Base-by-base conservation (phyloP, 163 green algal species). In the Coccomyxa subellipsoidea region DNA sequence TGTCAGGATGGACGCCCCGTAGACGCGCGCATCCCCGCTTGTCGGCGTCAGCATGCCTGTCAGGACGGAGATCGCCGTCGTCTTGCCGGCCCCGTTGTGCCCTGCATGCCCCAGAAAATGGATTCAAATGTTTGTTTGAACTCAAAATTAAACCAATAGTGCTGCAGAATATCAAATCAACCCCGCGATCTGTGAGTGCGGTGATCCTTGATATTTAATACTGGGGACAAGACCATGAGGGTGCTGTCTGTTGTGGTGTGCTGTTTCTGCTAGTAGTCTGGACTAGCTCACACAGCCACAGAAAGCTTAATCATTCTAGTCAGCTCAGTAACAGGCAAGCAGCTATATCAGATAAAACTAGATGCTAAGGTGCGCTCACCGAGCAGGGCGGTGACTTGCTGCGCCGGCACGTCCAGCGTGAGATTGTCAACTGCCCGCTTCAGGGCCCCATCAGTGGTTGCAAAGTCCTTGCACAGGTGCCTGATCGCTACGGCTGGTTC, bases 61-160 rank as follows among this genome's bases (percentile, higher is more conserved):
- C 4, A 98, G 89, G 38, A 96, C 92, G 83, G 85, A 88, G 59
- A 98, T 96, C 39, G 93, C 93, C 35, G 94, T 98, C 3, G 93
- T 96, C 85, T 98, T 98, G 54, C 94, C 94, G 15, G 88, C 88
- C 4, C 88, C 88, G 54, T 90, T 90, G 72, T 86, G 81, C 0
- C 87, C 81, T 84, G 80, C 80, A 40, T n/a, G 29, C 29, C 35
- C 53, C 23, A n/a, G 7, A 78, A 54, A 78, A 21, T 66, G n/a
- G n/a, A n/a, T n/a, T n/a, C n/a, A n/a, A n/a, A n/a, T n/a, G n/a
- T n/a, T n/a, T n/a, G n/a, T n/a, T n/a, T n/a, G n/a, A n/a, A n/a
- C n/a, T n/a, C n/a, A n/a, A n/a, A n/a, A n/a, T n/a, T n/a, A n/a
- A n/a, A n/a, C n/a, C n/a, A n/a, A n/a, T n/a, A n/a, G n/a, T n/a